A percentile compares a stretch with the other conserved stretches of the same genome.
phyloP scores from a whole-genome alignment of 805 yeast genomes.

The Nakazawaea laoshanensis region DNA sequence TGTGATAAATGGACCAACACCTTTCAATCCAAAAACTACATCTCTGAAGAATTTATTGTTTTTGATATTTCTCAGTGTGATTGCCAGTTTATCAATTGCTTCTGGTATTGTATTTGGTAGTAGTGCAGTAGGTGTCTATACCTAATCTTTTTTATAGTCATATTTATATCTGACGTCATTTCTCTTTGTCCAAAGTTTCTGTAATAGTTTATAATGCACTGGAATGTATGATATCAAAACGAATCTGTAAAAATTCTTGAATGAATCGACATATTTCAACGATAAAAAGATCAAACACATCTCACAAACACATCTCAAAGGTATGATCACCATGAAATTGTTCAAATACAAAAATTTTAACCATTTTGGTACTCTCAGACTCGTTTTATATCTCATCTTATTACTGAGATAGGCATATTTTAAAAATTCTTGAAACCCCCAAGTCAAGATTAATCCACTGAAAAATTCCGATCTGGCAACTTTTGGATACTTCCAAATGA shows the following conservation, averaged over 20 bases:
- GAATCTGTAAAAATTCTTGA: constrained; percentile 10
- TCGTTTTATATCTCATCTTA: constrained; percentile 18
- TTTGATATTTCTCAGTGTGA: constrained; percentile 12
- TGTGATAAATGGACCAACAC: constrained; percentile 1
- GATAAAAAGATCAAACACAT: constrained; percentile 15
- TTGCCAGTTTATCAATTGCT: constrained; percentile 20
- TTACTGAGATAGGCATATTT: constrained; percentile 18
- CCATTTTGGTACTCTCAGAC: constrained; percentile 10
- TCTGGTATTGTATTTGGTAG: constrained; percentile 22
- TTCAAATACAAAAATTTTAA: constrained; percentile 14
- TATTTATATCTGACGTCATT: background rate
- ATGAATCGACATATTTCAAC: constrained; percentile 12
- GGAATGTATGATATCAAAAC: constrained; percentile 15
- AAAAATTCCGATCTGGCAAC: constrained; percentile 17
- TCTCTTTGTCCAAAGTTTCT: constrained; percentile 7
- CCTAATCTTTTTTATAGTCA: constrained; percentile 11
- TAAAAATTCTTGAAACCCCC: constrained; percentile 16
- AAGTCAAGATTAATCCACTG: constrained; percentile 15
- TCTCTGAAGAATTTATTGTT: constrained; percentile 2
- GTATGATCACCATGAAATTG: constrained; percentile 13
- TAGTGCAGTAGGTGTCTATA: constrained; percentile 22
- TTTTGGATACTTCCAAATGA: constrained; percentile 19
- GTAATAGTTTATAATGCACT: constrained; percentile 16
- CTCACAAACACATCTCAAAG: constrained; percentile 15
- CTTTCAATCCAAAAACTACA: constrained; percentile 1